These are phyloP conservation scores for Epicoccum sorghinum DNA, from an alignment of 2,329 filamentous ascomycete genomes.

Conservation along the genomic window DNA sequence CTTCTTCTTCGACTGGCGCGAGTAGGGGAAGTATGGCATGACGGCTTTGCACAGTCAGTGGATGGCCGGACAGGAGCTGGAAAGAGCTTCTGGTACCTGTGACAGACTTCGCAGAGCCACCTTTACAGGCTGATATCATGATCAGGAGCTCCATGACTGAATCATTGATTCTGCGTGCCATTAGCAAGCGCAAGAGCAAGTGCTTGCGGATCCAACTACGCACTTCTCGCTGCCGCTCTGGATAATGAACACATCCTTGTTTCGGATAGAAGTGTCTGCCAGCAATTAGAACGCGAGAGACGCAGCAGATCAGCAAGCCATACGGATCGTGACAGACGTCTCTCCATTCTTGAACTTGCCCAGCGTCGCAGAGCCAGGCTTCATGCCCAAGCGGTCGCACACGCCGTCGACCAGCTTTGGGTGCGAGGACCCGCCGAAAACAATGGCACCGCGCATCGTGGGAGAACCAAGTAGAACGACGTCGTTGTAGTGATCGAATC, in stretches of 20 bases:
- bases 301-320: conserved; percentile 22
- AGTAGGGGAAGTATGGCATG: conserved; percentile 97
- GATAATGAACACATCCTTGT: conserved; percentile 98
- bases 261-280: conserved; percentile 74
- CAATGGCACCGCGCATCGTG: conserved; percentile 69
- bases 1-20: conserved; percentile 98
- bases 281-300: conserved; percentile 22
- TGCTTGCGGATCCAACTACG: conserved; percentile 22
- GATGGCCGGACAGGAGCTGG: conserved; percentile 6
- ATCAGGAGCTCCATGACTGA: conserved; percentile 99
- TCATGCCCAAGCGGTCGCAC: conserved; percentile 68
- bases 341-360: conserved; percentile 74
- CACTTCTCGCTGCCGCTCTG: conserved; percentile 89
- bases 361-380: conserved; percentile 64
- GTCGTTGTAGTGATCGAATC: conserved; percentile 37
- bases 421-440: conserved; percentile 71
- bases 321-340: conserved; percentile 71
- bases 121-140: conserved; percentile 98
- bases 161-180: conserved; percentile 77
- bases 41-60: conserved; percentile 64
- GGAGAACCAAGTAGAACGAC: conserved; percentile 43
- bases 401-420: conserved; percentile 68
- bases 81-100: conserved; percentile 69
- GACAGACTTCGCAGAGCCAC: conserved; percentile 94
- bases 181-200: conserved; percentile 25